Percentiles rank a stretch among this genome's conserved stretches.
Evolutionary conservation across 2,329 filamentous ascomycete species (phyloP).

Genomic region (Trichoderma guizhouense): DNA sequence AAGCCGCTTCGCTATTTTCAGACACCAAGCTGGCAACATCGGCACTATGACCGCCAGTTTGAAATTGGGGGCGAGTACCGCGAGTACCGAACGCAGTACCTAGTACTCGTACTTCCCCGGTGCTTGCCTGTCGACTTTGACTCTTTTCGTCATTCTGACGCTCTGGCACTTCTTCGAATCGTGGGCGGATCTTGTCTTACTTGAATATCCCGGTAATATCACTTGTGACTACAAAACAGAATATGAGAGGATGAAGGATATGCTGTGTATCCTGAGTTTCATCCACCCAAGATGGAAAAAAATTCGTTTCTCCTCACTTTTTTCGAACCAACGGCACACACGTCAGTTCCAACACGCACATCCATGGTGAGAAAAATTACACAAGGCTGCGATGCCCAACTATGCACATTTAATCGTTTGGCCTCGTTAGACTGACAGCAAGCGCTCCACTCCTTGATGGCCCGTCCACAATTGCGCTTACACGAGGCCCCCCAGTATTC

Average conservation of each 20-base stretch:
- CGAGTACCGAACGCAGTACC: not conserved
- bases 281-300: not conserved
- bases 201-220: slow-evolving; percentile 1
- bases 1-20: not conserved
- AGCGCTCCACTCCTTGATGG: slow-evolving; percentile 10
- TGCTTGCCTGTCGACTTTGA: not conserved
- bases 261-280: slow-evolving; percentile 8
- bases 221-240: not conserved
- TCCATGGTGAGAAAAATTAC: slow-evolving; percentile 1
- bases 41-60: not conserved
- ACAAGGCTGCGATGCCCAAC: slow-evolving; percentile 16
- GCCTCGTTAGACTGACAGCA: slow-evolving; percentile 13
- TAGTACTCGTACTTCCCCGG: not conserved
- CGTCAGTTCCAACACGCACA: slow-evolving; percentile 6
- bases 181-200: slow-evolving; percentile 17
- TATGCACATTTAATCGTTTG: slow-evolving; percentile 7
- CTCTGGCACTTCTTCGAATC: slow-evolving; percentile 4
- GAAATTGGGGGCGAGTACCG: not conserved
- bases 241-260: slow-evolving; percentile 2
- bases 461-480: slow-evolving; percentile 15
- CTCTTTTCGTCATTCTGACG: slow-evolving; percentile 14
- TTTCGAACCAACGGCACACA: not conserved
- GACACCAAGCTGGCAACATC: not conserved
- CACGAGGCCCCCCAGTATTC: slow-evolving; percentile 14
- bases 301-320: not conserved